Evolutionary conservation across 2,329 filamentous ascomycete species (phyloP).

Genomic region (Cercospora sp.): DNA sequence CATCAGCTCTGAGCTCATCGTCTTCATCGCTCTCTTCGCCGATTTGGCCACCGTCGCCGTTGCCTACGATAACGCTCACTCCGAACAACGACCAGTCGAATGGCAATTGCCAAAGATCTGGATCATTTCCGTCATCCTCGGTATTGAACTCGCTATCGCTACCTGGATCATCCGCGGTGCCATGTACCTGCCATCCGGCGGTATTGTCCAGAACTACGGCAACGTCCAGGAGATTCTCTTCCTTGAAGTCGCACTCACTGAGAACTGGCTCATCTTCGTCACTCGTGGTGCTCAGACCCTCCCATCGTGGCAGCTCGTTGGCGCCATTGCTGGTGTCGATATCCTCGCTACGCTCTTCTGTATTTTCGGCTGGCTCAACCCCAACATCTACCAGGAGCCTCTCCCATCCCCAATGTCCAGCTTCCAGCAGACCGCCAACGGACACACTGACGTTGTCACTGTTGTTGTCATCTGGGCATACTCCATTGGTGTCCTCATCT

Average conservation of each 20-base stretch:
- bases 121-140: constrained; percentile 71
- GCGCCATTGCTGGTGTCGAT: constrained; percentile 71
- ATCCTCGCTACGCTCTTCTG: constrained; percentile 71
- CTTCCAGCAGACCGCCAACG: constrained; percentile 39
- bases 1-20: constrained; percentile 69
- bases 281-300: constrained; percentile 65
- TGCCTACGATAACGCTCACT: constrained; percentile 77
- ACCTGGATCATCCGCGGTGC: constrained; percentile 74
- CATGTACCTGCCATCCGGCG: constrained; percentile 67
- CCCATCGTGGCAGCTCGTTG: constrained; percentile 72
- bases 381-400: constrained; percentile 45
- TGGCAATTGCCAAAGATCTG: constrained; percentile 82
- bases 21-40: constrained; percentile 77
- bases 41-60: constrained; percentile 77
- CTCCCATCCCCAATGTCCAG: constrained; percentile 45
- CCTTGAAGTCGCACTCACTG: constrained; percentile 54
- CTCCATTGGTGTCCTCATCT: constrained; percentile 65
- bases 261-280: constrained; percentile 58
- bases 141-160: constrained; percentile 64
- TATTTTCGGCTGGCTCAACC: constrained; percentile 72
- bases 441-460: constrained; percentile 63
- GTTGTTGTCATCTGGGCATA: constrained; percentile 66
- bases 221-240: constrained; percentile 69
- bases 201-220: constrained; percentile 73
- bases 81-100: constrained; percentile 71